Base-by-base conservation (phyloP, 148 eudicot species). In the Rhododendron ferrugineum region DNA sequence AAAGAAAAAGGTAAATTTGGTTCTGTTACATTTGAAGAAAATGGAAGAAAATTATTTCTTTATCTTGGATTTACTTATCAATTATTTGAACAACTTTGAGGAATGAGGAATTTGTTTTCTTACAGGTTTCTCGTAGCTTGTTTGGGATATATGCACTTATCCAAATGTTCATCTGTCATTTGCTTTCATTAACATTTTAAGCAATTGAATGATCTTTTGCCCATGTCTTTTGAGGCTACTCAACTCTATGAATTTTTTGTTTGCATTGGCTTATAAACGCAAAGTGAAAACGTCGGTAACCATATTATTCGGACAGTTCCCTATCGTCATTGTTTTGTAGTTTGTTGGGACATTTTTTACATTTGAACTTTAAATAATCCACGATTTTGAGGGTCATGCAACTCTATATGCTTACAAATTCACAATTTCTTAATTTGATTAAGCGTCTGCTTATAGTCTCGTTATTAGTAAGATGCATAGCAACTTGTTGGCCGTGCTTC, bases 1-100 rank as follows among this genome's bases (percentile, higher is more conserved):
- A 85, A 85, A 84, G 79, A 77, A 78, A 88, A 84, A 78, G 96
- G 98, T 93, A 92, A 28, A 23, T 44, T 54, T 34, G 8, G 46
- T 81, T 49, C 83, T 5, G 2, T 50, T 78, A 78, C 60, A 23
- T n/a, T 1, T 2, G 54, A 47, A 20, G 28, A 78, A 47, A 78
- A 26, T 78, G 28, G 30, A 26, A 26, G 58, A 34, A 6, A 47
- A 49, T 23, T 42, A 30, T 4, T 78, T 78, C 20, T 18, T 46
- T 28, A 5, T 30, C 23, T 30, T 79, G n/a, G 30, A 78, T 78
- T 23, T 22, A 44, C 49, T 40, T 28, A 52, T 76, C 6, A n/a
- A 37, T 20, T 15, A 16, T 30, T 11, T 70, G 4, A 8, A 62
- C 36, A 8, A 62, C 36, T 68, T 28, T 30, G 36, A 68, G 34